These are phyloP conservation scores for Sinapis alba DNA, from an alignment of 441 rosid genomes.

Conservation along the genomic window DNA sequence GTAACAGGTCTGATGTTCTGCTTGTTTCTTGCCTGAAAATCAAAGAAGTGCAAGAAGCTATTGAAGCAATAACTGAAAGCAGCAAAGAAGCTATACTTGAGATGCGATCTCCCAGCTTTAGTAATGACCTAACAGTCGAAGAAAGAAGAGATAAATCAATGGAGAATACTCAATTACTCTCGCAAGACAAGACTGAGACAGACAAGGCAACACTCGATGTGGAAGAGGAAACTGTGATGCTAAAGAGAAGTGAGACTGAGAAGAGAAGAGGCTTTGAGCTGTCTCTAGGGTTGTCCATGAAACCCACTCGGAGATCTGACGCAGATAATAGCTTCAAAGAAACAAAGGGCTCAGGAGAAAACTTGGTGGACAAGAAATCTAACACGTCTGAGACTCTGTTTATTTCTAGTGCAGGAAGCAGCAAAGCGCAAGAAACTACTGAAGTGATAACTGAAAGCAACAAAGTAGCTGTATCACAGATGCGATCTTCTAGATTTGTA, in stretches of 20 bases:
- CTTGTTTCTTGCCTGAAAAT: slow-evolving; percentile 20
- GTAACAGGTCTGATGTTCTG: not conserved
- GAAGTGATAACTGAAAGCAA: slow-evolving; percentile 2
- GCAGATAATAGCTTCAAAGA: slow-evolving; percentile 41
- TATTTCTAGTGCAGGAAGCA: slow-evolving; percentile 3
- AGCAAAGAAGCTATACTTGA: slow-evolving; percentile 2
- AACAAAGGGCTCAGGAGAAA: slow-evolving; percentile 13
- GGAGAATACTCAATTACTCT: slow-evolving; percentile 49
- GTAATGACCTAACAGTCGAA: slow-evolving; percentile 31
- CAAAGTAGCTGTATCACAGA: not conserved
- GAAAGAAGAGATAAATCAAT: slow-evolving; percentile 47
- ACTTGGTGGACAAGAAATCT: slow-evolving; percentile 37
- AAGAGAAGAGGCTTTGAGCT: slow-evolving; percentile 42
- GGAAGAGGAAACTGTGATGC: slow-evolving; percentile 54
- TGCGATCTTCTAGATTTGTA: slow-evolving; percentile 57
- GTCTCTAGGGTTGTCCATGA: slow-evolving; percentile 45
- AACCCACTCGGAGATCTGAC: slow-evolving; percentile 8
- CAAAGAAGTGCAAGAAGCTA: slow-evolving; percentile 14
- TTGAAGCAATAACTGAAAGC: slow-evolving; percentile 4
- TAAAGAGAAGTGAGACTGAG: slow-evolving; percentile 61
- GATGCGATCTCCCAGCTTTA: slow-evolving; percentile 53
- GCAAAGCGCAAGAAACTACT: not conserved
- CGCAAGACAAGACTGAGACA: slow-evolving; percentile 44
- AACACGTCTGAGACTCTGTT: not conserved
- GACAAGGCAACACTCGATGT: slow-evolving; percentile 34